phyloP scores from a whole-genome alignment of 208 protist genomes.

The Angomonas desouzai region DNA sequence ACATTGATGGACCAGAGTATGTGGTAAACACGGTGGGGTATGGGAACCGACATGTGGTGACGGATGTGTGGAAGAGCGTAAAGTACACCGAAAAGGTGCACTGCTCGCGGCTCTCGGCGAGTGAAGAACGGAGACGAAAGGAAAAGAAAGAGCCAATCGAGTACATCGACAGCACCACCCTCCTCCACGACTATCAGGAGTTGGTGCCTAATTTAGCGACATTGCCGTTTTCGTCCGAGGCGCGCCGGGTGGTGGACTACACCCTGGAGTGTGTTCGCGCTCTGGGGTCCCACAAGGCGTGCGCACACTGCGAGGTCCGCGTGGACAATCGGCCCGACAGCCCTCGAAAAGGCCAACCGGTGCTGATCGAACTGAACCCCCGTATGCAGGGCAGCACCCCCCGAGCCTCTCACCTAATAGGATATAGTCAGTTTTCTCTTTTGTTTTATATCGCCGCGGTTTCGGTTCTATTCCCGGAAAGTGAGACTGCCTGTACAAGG shows the following conservation, averaged over 20 bases:
- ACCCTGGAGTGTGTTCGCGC: slow-evolving; percentile 65
- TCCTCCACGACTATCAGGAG: slow-evolving; percentile 75
- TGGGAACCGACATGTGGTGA: slow-evolving; percentile 68
- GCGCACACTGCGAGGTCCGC: slow-evolving; percentile 83
- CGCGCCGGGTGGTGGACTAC: slow-evolving; percentile 68
- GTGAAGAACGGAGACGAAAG: slow-evolving; percentile 25
- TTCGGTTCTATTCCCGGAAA: slow-evolving; percentile 36
- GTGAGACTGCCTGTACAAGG: background rate
- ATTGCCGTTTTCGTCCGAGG: slow-evolving; percentile 29
- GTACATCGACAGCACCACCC: slow-evolving; percentile 19
- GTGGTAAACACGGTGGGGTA: slow-evolving; percentile 80
- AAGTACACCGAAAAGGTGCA: slow-evolving; percentile 48
- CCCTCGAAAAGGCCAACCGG: slow-evolving; percentile 31
- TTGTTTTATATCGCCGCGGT: slow-evolving; percentile 61
- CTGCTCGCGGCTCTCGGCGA: slow-evolving; percentile 36
- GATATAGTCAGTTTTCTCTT: slow-evolving; percentile 78
- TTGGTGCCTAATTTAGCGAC: slow-evolving; percentile 54
- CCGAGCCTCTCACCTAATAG: slow-evolving; percentile 58
- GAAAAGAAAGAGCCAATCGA: slow-evolving; percentile 13
- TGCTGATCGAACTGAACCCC: slow-evolving; percentile 88
- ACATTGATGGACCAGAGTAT: slow-evolving; percentile 85
- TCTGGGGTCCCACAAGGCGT: slow-evolving; percentile 69
- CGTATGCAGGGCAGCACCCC: slow-evolving; percentile 76
- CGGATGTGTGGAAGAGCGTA: slow-evolving; percentile 85
- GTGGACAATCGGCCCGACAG: slow-evolving; percentile 48